These are phyloP conservation scores for Aciculoconidium aculeatum DNA, from an alignment of 805 yeast species.

Conservation along the genomic window DNA sequence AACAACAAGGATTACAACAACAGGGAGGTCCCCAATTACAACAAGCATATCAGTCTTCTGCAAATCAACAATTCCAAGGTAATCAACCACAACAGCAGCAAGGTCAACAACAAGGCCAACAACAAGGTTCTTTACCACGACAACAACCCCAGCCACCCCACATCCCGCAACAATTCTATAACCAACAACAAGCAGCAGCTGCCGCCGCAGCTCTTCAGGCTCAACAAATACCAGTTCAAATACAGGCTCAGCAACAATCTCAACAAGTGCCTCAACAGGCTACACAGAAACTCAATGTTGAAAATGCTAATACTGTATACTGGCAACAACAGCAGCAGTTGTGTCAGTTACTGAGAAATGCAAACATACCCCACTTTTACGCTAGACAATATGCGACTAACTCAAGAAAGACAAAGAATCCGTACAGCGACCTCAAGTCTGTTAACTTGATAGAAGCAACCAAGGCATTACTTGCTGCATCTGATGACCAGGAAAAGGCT, in stretches of 20 bases:
- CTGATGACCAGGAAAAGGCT: conserved; percentile 41
- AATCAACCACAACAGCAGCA: conserved; percentile 15
- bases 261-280: conserved; percentile 12
- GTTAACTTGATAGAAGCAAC: conserved; percentile 39
- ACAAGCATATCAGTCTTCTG: conserved; percentile 15
- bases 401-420: conserved; percentile 44
- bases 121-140: conserved; percentile 8
- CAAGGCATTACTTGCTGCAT: conserved; percentile 26
- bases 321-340: conserved; percentile 82
- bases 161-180: conserved; percentile 10
- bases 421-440: conserved; percentile 31
- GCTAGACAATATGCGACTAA: conserved; percentile 78
- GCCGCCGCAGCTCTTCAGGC: too few species aligned
- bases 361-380: conserved; percentile 69
- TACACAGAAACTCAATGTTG: conserved; percentile 32
- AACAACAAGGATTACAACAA: conserved; percentile 17
- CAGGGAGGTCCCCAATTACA: conserved; percentile 13
- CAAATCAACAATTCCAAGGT: conserved; percentile 14
- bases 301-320: conserved; percentile 39
- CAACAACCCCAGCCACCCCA: conserved; percentile 17
- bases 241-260: conserved; percentile 7
- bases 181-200: conserved; percentile 10
- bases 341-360: conserved; percentile 59
- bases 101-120: background rate
- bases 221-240: conserved; percentile 5